Percentiles rank a stretch among this genome's conserved stretches.
phyloP scores from a whole-genome alignment of 176 grass and related monocot genomes.

The Raddia guianensis region DNA sequence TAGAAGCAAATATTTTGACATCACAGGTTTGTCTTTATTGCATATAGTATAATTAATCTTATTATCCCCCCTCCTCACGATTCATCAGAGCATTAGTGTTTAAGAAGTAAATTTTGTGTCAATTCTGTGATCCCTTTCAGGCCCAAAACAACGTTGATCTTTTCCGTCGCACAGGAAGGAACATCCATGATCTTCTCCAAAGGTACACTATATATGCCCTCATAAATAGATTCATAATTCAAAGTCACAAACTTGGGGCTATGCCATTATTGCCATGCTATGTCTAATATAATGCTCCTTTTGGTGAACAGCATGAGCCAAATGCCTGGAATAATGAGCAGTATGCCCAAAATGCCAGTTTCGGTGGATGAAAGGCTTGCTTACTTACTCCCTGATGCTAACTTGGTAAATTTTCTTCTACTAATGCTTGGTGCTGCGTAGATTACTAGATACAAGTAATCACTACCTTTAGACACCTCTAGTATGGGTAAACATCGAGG shows the following conservation, averaged over 20 bases:
- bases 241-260: neutral
- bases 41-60: constrained; percentile 21
- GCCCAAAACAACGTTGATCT: constrained; percentile 70
- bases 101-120: constrained; percentile 34
- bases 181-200: constrained; percentile 73
- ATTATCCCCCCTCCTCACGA: neutral
- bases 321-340: constrained; percentile 88
- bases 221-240: constrained; percentile 16
- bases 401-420: constrained; percentile 59
- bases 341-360: constrained; percentile 78
- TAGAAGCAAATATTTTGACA: constrained; percentile 78
- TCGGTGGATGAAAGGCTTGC: constrained; percentile 69
- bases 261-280: constrained; percentile 5
- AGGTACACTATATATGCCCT: constrained; percentile 42
- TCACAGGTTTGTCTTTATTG: constrained; percentile 64
- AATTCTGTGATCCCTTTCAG: constrained; percentile 47
- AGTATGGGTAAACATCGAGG: neutral
- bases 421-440: neutral
- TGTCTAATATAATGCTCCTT: constrained; percentile 35
- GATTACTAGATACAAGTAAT: constrained; percentile 16
- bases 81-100: neutral
- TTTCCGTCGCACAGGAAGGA: constrained; percentile 62
- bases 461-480: neutral
- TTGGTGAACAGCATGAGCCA: constrained; percentile 76
- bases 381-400: constrained; percentile 50